Evolutionary conservation across 805 yeast genomes (phyloP).

Genomic region (Metschnikowia cerradonensis): DNA sequence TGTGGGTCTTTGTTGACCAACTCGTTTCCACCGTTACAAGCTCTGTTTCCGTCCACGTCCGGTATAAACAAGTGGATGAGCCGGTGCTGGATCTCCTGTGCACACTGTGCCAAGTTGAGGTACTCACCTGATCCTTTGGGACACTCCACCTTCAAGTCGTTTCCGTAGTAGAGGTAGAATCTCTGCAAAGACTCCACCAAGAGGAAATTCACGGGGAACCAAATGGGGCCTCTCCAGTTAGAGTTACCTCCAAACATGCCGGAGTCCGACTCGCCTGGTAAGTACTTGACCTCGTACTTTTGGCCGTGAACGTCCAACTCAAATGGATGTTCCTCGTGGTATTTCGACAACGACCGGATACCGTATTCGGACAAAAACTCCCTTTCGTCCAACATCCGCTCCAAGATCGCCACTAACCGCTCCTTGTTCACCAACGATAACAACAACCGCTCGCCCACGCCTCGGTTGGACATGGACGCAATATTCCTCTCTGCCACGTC

Average conservation of each 20-base stretch:
- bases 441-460: conserved; percentile 77
- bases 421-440: conserved; percentile 79
- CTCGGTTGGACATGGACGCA: conserved; percentile 76
- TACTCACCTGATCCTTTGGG: conserved; percentile 79
- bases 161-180: conserved; percentile 84
- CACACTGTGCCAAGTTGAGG: conserved; percentile 81
- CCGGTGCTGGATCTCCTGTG: conserved; percentile 85
- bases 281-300: conserved; percentile 63
- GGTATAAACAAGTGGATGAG: conserved; percentile 72
- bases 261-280: conserved; percentile 86
- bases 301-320: conserved; percentile 79
- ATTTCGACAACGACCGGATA: conserved; percentile 81
- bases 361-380: conserved; percentile 86
- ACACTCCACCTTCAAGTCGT: conserved; percentile 78
- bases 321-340: conserved; percentile 80
- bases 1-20: conserved; percentile 55
- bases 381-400: conserved; percentile 76
- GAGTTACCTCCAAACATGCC: conserved; percentile 96
- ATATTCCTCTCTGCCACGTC: conserved; percentile 75
- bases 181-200: conserved; percentile 84
- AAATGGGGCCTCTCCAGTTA: conserved; percentile 96
- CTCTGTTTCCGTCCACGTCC: conserved; percentile 61
- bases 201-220: conserved; percentile 91
- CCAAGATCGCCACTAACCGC: conserved; percentile 68
- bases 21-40: conserved; percentile 69